Percentiles rank a stretch among this genome's conserved stretches.
Conservation (phyloP, 768 basidiomycete genomes). For the Suillus bovinus region DNA sequence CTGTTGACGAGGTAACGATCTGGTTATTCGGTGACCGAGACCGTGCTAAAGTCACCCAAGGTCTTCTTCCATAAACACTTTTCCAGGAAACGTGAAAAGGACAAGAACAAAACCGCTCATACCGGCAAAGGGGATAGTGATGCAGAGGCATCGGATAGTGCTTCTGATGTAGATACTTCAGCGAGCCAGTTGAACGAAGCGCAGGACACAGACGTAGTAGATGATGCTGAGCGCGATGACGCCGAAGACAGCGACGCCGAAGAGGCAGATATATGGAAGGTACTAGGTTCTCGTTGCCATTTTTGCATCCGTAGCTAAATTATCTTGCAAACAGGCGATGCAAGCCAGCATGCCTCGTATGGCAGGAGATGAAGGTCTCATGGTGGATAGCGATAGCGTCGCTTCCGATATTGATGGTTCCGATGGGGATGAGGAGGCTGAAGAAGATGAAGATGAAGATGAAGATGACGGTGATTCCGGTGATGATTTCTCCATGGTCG, state of each 20-base stretch:
- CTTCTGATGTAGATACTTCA: conserved; percentile 33
- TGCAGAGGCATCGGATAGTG: conserved; percentile 18
- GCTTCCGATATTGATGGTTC: conserved; percentile 28
- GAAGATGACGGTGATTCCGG: conserved; percentile 41
- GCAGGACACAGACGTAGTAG: conserved; percentile 30
- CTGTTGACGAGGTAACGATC: conserved; percentile 77
- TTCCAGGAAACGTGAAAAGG: conserved; percentile 61
- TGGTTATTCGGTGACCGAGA: not conserved
- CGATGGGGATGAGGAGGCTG: conserved; percentile 34
- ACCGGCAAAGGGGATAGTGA: conserved; percentile 36
- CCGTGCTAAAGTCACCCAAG: conserved; percentile 36
- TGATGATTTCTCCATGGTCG: conserved; percentile 54
- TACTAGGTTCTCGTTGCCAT: conserved; percentile 26
- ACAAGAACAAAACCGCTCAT: conserved; percentile 47
- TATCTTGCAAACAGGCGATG: conserved; percentile 64
- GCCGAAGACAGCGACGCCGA: conserved; percentile 32
- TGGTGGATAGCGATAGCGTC: conserved; percentile 39
- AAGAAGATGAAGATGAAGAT: conserved; percentile 35
- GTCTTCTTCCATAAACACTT: conserved; percentile 94
- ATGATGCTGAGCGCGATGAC: conserved; percentile 22
- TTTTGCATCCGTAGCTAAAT: conserved; percentile 3
- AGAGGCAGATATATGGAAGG: conserved; percentile 90
- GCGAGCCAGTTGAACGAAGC: conserved; percentile 30
- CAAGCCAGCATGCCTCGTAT: conserved; percentile 77
- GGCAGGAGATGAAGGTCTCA: conserved; percentile 46